Percentiles rank a stretch among this genome's conserved stretches.
Evolutionary conservation across 306 rosid genomes (phyloP).

Genomic region (Gynostemma pentaphyllum): DNA sequence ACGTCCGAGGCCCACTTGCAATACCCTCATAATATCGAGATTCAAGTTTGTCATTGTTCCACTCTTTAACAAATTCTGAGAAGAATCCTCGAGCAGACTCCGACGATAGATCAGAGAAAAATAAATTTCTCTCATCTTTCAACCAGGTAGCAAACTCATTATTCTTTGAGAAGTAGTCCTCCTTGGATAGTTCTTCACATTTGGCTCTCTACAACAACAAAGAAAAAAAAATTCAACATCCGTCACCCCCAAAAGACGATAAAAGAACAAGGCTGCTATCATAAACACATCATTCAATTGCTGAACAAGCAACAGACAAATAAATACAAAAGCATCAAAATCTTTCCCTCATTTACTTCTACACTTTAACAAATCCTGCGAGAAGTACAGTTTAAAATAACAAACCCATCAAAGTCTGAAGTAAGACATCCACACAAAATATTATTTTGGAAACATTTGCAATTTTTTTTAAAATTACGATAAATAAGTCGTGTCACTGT

Average conservation of each 20-base stretch:
- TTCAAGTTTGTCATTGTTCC: constrained; percentile 63
- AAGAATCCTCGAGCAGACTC: constrained; percentile 66
- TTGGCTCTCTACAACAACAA: constrained; percentile 28
- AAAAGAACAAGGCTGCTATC: too few species aligned
- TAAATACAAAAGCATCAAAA: background rate
- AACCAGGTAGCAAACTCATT: constrained; percentile 90
- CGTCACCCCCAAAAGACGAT: background rate
- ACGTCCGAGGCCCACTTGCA: constrained; percentile 53
- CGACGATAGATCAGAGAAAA: constrained; percentile 69
- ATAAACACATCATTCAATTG: background rate
- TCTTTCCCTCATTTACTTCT: background rate
- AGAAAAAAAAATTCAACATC: background rate
- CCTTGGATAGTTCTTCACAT: constrained; percentile 52
- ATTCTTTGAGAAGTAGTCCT: constrained; percentile 79
- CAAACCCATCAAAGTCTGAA: background rate
- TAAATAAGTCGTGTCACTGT: background rate
- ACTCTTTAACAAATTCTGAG: constrained; percentile 52
- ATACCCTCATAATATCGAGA: constrained; percentile 78
- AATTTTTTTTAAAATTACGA: background rate
- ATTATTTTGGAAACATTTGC: background rate
- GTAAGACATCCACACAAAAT: background rate
- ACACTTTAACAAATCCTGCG: background rate
- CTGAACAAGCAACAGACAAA: background rate
- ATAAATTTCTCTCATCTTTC: constrained; percentile 73
- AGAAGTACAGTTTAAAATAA: background rate